These are phyloP conservation scores for Coemansia sp. DNA, from an alignment of 192 early-diverging fungal species.

Conservation along the genomic window DNA sequence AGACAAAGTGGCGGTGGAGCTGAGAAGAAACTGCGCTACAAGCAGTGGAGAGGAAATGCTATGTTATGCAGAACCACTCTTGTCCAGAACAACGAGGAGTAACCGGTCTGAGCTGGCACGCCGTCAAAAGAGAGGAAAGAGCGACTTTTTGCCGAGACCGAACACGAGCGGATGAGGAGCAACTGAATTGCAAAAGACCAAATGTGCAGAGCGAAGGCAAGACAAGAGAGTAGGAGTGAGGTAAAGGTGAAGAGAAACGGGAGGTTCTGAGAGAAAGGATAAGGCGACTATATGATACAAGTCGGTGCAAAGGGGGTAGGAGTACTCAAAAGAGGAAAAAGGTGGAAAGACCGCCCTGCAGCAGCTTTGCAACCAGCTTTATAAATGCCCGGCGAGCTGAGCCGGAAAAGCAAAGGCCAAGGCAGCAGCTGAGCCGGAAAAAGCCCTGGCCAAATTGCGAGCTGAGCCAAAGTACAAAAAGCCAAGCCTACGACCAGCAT, in stretches of 20 bases:
- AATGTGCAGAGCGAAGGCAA: constrained; percentile 2
- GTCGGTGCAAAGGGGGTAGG: constrained; percentile 2
- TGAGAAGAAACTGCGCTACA: not conserved
- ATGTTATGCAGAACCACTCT: not conserved
- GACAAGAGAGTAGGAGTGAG: not conserved
- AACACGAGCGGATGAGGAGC: constrained; percentile 2
- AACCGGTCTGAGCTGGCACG: not conserved
- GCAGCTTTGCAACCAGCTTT: not conserved
- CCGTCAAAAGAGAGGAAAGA: not conserved
- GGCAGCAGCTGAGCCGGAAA: not conserved
- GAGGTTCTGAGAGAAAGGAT: constrained; percentile 9
- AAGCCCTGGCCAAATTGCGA: not conserved
- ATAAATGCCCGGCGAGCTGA: not conserved
- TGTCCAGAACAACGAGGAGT: not conserved
- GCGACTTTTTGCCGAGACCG: not conserved
- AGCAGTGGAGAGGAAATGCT: not conserved
- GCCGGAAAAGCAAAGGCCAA: not conserved
- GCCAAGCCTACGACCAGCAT: not conserved
- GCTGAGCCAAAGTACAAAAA: not conserved
- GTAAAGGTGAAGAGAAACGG: constrained; percentile 7
- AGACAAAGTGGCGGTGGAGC: not conserved
- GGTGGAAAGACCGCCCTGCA: constrained; percentile 1
- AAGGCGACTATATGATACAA: not conserved
- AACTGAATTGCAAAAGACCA: constrained; percentile 1
- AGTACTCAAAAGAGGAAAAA: not conserved